phyloP scores from a whole-genome alignment of 2,329 filamentous ascomycete species.

The Paracamarosporium sp. region DNA sequence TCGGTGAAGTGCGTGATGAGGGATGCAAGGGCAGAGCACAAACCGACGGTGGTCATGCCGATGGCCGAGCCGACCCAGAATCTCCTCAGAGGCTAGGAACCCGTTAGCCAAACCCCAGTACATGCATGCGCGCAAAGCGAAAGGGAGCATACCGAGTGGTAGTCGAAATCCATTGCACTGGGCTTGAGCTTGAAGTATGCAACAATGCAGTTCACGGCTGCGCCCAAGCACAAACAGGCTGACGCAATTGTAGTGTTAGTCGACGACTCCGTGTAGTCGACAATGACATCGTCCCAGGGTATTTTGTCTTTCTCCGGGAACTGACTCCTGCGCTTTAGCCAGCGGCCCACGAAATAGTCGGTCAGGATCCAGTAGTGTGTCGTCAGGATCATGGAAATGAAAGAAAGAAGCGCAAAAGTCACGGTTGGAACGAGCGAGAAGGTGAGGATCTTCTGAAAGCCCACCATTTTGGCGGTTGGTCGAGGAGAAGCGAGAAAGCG shows the following conservation, averaged over 20 bases:
- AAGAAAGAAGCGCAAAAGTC: slow-evolving; percentile 34
- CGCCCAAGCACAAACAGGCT: slow-evolving; percentile 31
- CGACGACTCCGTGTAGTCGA: slow-evolving; percentile 29
- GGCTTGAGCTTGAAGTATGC: slow-evolving; percentile 32
- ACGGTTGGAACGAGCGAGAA: slow-evolving; percentile 30
- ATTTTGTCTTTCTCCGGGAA: slow-evolving; percentile 25
- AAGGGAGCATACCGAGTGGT: slow-evolving; percentile 25
- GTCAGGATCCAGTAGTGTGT: slow-evolving; percentile 38
- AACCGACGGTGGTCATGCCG: slow-evolving; percentile 23
- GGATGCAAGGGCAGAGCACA: slow-evolving; percentile 26
- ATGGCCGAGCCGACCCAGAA: slow-evolving; percentile 33
- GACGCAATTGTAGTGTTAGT: slow-evolving; percentile 38
- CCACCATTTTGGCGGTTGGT: background rate
- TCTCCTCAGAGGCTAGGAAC: slow-evolving; percentile 28
- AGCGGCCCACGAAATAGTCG: slow-evolving; percentile 33
- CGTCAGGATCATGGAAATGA: slow-evolving; percentile 35
- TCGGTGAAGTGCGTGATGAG: slow-evolving; percentile 34
- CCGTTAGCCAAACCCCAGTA: too few species aligned
- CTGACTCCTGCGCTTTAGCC: slow-evolving; percentile 22
- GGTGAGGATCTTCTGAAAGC: slow-evolving; percentile 22
- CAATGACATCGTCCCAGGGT: slow-evolving; percentile 30
- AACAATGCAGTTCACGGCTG: slow-evolving; percentile 29
- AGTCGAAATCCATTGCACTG: slow-evolving; percentile 31
- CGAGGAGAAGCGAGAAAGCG: background rate
- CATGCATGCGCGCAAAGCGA: too few species aligned